A percentile compares a stretch with the other conserved stretches of the same genome.
phyloP scores from a whole-genome alignment of 148 eudicot species.

The Rhododendron vialii region DNA sequence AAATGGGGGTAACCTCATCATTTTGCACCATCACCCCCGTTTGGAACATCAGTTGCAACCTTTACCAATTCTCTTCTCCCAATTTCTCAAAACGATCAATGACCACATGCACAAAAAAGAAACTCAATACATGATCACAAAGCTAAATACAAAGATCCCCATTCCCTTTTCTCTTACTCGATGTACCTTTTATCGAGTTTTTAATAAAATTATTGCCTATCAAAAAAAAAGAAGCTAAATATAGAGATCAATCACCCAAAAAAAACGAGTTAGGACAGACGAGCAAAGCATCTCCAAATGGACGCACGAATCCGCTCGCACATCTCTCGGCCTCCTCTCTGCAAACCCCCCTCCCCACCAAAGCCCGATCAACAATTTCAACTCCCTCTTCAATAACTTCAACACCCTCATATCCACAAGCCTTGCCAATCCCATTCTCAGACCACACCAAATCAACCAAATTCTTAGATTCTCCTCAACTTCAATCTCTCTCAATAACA shows the following conservation, averaged over 20 bases:
- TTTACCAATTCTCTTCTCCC: no score
- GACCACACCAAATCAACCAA: background rate
- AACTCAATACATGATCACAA: no score
- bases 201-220: no score
- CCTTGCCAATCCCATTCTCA: constrained; percentile 18
- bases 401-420: constrained; percentile 25
- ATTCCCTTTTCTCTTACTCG: no score
- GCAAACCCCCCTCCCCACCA: background rate
- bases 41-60: no score
- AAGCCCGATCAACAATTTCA: constrained; percentile 31
- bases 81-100: no score
- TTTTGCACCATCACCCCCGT: no score
- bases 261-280: background rate
- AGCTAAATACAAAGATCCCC: no score
- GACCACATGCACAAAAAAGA: no score
- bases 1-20: no score
- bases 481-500: constrained; percentile 35
- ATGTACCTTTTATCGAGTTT: no score
- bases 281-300: constrained; percentile 8
- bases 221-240: background rate
- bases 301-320: constrained; percentile 21
- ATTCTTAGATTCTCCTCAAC: constrained; percentile 52
- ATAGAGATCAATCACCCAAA: background rate
- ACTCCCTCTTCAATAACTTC: constrained; percentile 43
- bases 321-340: constrained; percentile 33